Percentiles rank a stretch among this genome's conserved stretches.
Conservation (phyloP, 805 yeast genomes). For the Candida wancherniae region DNA sequence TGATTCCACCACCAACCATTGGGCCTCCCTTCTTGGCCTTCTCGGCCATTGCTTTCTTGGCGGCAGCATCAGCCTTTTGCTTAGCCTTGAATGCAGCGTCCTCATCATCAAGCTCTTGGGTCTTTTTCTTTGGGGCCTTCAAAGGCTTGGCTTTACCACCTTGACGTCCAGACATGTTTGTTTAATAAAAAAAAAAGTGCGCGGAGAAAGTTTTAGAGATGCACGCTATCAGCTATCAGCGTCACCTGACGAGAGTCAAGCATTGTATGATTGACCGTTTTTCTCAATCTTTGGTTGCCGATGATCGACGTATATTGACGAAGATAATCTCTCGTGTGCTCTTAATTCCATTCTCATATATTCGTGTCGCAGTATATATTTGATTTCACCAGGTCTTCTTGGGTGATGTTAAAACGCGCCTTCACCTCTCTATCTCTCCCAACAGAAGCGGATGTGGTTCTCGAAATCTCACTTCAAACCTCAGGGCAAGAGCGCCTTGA, state of each 20-base stretch:
- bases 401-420: no score
- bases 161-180: slow-evolving; percentile 86
- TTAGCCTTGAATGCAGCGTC: slow-evolving; percentile 87
- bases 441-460: slow-evolving; percentile 20
- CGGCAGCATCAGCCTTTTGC: slow-evolving; percentile 92
- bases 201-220: no score
- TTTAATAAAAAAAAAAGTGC: background rate
- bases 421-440: no score
- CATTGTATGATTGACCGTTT: no score
- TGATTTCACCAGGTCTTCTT: no score
- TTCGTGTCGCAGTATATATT: no score
- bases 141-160: slow-evolving; percentile 95
- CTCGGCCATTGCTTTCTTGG: slow-evolving; percentile 84
- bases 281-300: no score
- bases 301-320: no score
- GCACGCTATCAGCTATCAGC: no score
- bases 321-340: no score
- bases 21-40: slow-evolving; percentile 91
- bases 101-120: slow-evolving; percentile 76
- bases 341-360: no score
- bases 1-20: slow-evolving; percentile 88
- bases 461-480: slow-evolving; percentile 25
- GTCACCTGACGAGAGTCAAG: no score
- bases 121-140: slow-evolving; percentile 79
- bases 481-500: slow-evolving; percentile 53